Evolutionary conservation across 768 basidiomycete genomes (phyloP), one percentile per base, ranked within the genome.

Genomic region (Calocybe indica): DNA sequence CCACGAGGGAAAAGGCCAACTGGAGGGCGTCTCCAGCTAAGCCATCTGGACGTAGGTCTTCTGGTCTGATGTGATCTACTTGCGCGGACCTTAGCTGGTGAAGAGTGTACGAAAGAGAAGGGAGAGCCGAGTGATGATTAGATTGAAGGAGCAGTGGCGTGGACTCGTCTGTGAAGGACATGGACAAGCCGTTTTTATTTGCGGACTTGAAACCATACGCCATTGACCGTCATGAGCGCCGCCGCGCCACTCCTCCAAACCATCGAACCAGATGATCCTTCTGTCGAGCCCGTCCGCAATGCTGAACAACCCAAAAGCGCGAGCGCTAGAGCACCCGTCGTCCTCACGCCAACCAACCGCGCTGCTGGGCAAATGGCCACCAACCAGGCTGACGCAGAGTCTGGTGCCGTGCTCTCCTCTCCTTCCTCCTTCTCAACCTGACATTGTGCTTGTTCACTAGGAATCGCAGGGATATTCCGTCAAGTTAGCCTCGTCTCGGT

Each of bases 201-300:
- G 53, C 43, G 13, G 40, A 33, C 32, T 33, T 31, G 41, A 40
- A 8, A 33, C 44, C 38, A 29, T 37, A 39, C 36, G 22, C 31
- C 53, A 40, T 37, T 48, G 31, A 54, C 56, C 40, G 62, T 66
- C 33, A 85, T 85, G 83, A 80, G 75, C 66, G 71, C 69, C 45
- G 68, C 74, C 29, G 75, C 81, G 30, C 85, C 88, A 14, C 69
- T 91, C 43, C 71, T 91, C 40, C 75, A 85, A 49, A 88, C 87
- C 32, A 95, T 95, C 47, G 92, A 94, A 62, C 82, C 92, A 30
- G 92, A 95, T 64, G 91, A 92, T 37, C 71, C 69, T 45, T 61
- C 64, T 32, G 69, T 60, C 11, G 57, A 51, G 35, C 67, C 59
- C 34, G 56, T 66, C 35, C 67, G 68, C n/a, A 69, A 66, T 49